These are phyloP conservation scores for Paraglomus occultum DNA, from an alignment of 192 early-diverging fungal genomes.

Conservation along the genomic window DNA sequence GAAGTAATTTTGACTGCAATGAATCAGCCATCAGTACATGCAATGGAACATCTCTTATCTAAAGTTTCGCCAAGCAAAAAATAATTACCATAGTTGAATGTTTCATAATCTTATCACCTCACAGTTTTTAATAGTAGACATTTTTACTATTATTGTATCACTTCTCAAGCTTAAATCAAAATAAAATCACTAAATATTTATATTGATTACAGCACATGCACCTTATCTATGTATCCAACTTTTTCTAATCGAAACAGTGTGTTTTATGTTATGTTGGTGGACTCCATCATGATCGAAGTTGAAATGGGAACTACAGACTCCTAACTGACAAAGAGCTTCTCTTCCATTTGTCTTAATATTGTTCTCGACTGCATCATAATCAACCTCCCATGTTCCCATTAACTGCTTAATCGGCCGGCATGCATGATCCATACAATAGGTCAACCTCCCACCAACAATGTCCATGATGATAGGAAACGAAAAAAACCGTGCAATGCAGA, in stretches of 20 bases:
- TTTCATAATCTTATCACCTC: slow-evolving; percentile 9
- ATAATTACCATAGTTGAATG: background rate
- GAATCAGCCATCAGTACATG: slow-evolving; percentile 7
- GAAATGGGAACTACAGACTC: background rate
- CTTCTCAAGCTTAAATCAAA: slow-evolving; percentile 4
- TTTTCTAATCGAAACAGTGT: background rate
- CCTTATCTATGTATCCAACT: background rate
- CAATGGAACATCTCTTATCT: background rate
- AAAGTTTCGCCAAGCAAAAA: background rate
- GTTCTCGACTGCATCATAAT: too few relatives aligned
- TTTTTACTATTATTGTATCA: slow-evolving; percentile 1
- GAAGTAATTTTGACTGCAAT: slow-evolving; percentile 13
- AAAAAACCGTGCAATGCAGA: too few relatives aligned
- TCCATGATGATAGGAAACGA: too few relatives aligned
- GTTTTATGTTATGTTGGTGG: background rate
- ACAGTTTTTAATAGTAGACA: slow-evolving; percentile 17
- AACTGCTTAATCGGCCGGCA: too few relatives aligned
- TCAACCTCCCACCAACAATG: too few relatives aligned
- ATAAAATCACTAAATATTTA: slow-evolving; percentile 6
- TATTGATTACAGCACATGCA: background rate
- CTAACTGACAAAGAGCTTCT: too few relatives aligned
- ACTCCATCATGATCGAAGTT: background rate
- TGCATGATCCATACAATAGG: too few relatives aligned
- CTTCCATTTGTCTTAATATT: too few relatives aligned
- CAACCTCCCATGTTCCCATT: too few relatives aligned